Evolutionary conservation across 208 protist genomes (phyloP), one percentile per base, ranked within the genome.

Genomic region (Paratrypanosoma confusum): DNA sequence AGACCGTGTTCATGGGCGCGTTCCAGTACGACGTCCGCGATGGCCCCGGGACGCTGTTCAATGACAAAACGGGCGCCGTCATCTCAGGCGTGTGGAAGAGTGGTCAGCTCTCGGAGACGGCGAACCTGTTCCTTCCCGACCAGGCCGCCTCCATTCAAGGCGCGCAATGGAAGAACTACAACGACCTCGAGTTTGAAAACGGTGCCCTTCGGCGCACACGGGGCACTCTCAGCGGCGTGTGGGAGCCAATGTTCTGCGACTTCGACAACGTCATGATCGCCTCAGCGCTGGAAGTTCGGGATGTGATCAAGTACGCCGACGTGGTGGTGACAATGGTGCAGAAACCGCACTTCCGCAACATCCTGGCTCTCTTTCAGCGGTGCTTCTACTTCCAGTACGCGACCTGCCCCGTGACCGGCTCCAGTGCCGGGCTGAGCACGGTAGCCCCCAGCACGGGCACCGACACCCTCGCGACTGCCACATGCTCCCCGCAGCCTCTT

Each of bases 311-410:
- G 35, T n/a, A 31, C 17, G 25, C 16, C 18, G 35, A 49, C 21
- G 23, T 13, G 26, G 7, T 26, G 42, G 14, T 13, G 42, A 49
- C 10, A 39, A 8, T 18, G 39, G 25, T 14, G 21, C 36, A 62
- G 14, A 33, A 49, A 34, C 1, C 25, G 7, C 65, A 79, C 31
- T 78, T 66, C 24, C 39, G 44, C 27, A 52, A 50, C 3, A 51
- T 58, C 5, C 54, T 86, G 14, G 50, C 46, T 3, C 34, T 42
- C 10, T 79, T 81, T 44, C 71, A 76, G 40, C 61, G 60, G 0
- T 72, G 57, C 36, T 81, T 77, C 34, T 65, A 60, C 25, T 81
- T 74, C 45, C 47, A 81, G 13, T 86, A 81, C 39, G 72, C 70
- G 1, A 29, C 53, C 5, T 68, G 60, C n/a, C 29, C n/a, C n/a